Evolutionary conservation across 768 basidiomycete genomes (phyloP).

Genomic region (Pisolithus orientalis): DNA sequence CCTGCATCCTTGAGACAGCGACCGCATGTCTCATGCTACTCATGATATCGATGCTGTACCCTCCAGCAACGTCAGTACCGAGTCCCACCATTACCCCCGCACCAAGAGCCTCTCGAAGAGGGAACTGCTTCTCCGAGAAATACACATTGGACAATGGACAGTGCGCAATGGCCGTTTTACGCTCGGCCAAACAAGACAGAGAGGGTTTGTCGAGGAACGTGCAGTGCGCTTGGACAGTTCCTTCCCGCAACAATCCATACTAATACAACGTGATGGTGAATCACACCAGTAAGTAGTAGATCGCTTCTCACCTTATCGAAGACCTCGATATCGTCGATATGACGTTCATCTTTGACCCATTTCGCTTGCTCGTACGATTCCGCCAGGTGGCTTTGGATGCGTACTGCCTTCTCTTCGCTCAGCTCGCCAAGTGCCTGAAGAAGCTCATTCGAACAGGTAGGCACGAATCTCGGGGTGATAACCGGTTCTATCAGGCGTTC

Average conservation of each 20-base stretch:
- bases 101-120: constrained; percentile 63
- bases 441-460: constrained; percentile 75
- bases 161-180: constrained; percentile 67
- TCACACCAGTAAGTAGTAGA: neutral
- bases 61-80: constrained; percentile 83
- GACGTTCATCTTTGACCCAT: constrained; percentile 57
- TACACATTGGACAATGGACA: constrained; percentile 89
- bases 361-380: constrained; percentile 74
- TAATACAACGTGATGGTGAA: constrained; percentile 19
- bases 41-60: constrained; percentile 77
- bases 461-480: constrained; percentile 84
- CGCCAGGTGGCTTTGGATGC: constrained; percentile 78
- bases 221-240: constrained; percentile 83
- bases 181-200: constrained; percentile 42
- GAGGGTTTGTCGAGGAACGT: constrained; percentile 61
- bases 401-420: constrained; percentile 37
- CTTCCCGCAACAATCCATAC: constrained; percentile 54
- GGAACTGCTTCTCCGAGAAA: constrained; percentile 70
- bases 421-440: constrained; percentile 57
- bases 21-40: constrained; percentile 77
- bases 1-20: constrained; percentile 59
- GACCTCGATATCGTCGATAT: constrained; percentile 64
- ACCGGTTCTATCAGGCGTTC: constrained; percentile 68
- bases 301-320: constrained; percentile 52
- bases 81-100: constrained; percentile 66